A percentile compares a stretch with the other conserved stretches of the same genome.
phyloP scores from a whole-genome alignment of 2,329 filamentous ascomycete genomes.

The Sporothrix dimorphospora region DNA sequence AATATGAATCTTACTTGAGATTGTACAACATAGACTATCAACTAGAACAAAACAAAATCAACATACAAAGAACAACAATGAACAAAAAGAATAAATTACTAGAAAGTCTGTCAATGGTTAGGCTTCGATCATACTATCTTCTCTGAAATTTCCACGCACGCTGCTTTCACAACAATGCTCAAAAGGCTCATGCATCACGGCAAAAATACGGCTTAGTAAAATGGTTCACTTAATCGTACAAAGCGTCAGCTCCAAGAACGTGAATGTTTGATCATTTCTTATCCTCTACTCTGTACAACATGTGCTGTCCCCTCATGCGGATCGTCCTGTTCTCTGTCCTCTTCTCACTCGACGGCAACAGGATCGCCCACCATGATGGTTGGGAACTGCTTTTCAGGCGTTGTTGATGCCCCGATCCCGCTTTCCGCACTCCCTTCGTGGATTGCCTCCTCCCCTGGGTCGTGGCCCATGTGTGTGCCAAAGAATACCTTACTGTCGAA shows the following conservation, averaged over 20 bases:
- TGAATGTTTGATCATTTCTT: not conserved
- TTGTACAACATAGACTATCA: not conserved
- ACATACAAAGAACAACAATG: too few relatives aligned
- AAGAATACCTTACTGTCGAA: conserved; percentile 87
- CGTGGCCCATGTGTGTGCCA: conserved; percentile 74
- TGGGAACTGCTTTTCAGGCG: conserved; percentile 43
- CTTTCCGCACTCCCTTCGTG: not conserved
- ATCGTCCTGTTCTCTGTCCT: not conserved
- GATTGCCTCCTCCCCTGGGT: conserved; percentile 32
- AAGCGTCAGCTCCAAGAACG: not conserved
- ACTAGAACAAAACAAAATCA: too few relatives aligned
- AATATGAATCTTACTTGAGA: not conserved
- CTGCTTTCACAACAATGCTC: too few relatives aligned
- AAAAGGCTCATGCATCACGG: not conserved
- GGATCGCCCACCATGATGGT: conserved; percentile 57
- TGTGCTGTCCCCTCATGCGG: not conserved
- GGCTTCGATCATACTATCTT: too few relatives aligned
- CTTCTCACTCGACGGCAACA: conserved; percentile 1
- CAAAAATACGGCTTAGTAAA: not conserved
- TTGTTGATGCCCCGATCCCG: conserved; percentile 14
- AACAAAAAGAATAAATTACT: too few relatives aligned
- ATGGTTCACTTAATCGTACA: not conserved
- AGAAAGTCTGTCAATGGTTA: too few relatives aligned
- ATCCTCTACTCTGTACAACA: not conserved
- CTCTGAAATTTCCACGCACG: too few relatives aligned